Evolutionary conservation across 441 rosid genomes (phyloP), one percentile per base, ranked within the genome.

Genomic region (Populus hybrid): DNA sequence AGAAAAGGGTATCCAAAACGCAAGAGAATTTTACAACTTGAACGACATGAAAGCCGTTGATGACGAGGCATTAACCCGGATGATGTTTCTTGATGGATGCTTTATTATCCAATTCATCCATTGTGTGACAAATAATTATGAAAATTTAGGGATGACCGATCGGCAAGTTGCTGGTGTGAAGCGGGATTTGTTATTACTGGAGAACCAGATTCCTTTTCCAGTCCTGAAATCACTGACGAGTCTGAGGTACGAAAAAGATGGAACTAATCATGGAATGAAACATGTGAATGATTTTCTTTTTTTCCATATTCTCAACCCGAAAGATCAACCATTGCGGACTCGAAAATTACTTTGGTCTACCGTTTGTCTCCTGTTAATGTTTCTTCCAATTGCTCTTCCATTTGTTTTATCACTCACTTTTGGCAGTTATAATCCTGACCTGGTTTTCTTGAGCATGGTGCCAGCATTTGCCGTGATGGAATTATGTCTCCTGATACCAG

Each of bases 1-100:
- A 66, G 9, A 3, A 8, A 11, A 23, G 7, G 26, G 71, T 1
- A 40, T 69, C 1, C 2, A 2, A 21, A 2, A 35, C 6, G 36
- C 73, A 36, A 75, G 72, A 7, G 9, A 65, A 10, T 77, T 68
- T 65, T 65, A 77, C 71, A 1, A 31, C 6, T 11, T 7, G 23
- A 16, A 1, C 1, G 7, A 21, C n/a, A 16, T n/a, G 0, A 6
- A 6, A 4, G 0, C 2, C 1, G 23, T n/a, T 8, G 24, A 53
- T 8, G 45, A 61, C 4, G 4, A 77, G 68, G 2, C 33, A 2
- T 64, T 81, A 23, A 4, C 71, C 10, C 16, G 8, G 29, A 81
- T 77, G 81, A 74, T 77, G 73, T 23, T 82, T 61, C 42, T 82
- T 23, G 77, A 82, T 63, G 77, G 76, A 14, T 78, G 84, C 73